Evolutionary conservation across 768 basidiomycete species (phyloP).

Genomic region (Filobasidium wieringae): DNA sequence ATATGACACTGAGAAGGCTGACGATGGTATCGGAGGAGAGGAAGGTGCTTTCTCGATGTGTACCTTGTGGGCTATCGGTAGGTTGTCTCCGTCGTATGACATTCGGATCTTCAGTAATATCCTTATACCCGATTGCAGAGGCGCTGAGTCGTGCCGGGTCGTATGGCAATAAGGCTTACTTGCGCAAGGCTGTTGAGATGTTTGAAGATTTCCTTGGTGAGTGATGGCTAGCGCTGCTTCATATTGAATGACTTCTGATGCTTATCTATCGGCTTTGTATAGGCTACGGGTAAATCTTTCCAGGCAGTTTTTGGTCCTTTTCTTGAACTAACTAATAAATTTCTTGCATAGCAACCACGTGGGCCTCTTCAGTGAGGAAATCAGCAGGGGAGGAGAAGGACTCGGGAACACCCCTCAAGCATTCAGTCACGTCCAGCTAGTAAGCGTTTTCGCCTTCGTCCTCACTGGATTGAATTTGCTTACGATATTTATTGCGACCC

Average conservation of each 20-base stretch:
- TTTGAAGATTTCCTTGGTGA: slow-evolving; percentile 25
- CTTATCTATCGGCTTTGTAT: slow-evolving; percentile 61
- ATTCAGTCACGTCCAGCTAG: slow-evolving; percentile 38
- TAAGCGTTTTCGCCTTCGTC: slow-evolving; percentile 3
- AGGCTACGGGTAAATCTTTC: background rate
- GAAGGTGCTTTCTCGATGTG: slow-evolving; percentile 88
- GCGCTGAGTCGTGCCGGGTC: slow-evolving; percentile 78
- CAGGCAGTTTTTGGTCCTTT: no score
- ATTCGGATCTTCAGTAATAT: background rate
- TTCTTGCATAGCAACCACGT: slow-evolving; percentile 57
- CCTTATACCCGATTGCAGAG: slow-evolving; percentile 54
- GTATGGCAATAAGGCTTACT: slow-evolving; percentile 51
- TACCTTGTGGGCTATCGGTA: slow-evolving; percentile 32
- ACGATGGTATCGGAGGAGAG: slow-evolving; percentile 90
- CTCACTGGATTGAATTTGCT: background rate
- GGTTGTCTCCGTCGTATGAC: background rate
- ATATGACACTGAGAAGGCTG: slow-evolving; percentile 72
- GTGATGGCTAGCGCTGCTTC: slow-evolving; percentile 46
- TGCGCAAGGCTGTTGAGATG: slow-evolving; percentile 53
- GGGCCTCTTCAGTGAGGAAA: slow-evolving; percentile 60
- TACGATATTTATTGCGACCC: no score
- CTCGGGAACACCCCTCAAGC: slow-evolving; percentile 40
- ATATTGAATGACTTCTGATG: background rate
- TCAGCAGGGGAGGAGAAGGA: slow-evolving; percentile 57
- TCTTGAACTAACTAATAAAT: no score